A percentile compares a stretch with the other conserved stretches of the same genome.
phyloP scores from a whole-genome alignment of 176 grass and related monocot species.

The Oryza meyeriana region DNA sequence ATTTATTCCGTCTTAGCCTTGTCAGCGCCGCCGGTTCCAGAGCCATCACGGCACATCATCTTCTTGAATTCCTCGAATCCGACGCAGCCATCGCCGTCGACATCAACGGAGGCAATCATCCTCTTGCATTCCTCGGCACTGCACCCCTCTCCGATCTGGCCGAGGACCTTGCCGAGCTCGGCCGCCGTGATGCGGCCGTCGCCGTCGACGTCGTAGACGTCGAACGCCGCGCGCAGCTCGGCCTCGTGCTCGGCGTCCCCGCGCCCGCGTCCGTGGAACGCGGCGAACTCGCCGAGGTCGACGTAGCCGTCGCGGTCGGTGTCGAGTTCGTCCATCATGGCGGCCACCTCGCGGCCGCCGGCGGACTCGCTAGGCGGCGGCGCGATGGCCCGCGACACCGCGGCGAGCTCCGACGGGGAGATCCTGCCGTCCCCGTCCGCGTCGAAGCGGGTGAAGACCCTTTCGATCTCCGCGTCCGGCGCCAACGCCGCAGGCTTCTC shows the following conservation, averaged over 20 bases:
- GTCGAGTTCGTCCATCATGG: slow-evolving; percentile 92
- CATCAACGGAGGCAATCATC: slow-evolving; percentile 76
- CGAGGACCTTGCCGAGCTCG: slow-evolving; percentile 67
- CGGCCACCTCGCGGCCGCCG: slow-evolving; percentile 26
- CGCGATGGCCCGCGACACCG: slow-evolving; percentile 47
- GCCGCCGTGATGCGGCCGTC: slow-evolving; percentile 68
- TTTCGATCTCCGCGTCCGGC: slow-evolving; percentile 45
- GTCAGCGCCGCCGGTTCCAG: neutral
- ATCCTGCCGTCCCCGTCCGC: slow-evolving; percentile 82
- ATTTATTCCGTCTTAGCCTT: slow-evolving; percentile 38
- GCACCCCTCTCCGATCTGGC: slow-evolving; percentile 50
- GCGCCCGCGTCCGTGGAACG: slow-evolving; percentile 47
- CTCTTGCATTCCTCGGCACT: slow-evolving; percentile 52
- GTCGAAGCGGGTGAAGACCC: slow-evolving; percentile 80
- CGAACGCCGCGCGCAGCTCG: slow-evolving; percentile 71
- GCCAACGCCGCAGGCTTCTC: neutral
- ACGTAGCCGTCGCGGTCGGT: slow-evolving; percentile 70
- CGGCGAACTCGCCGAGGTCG: slow-evolving; percentile 66
- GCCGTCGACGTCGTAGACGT: slow-evolving; percentile 65
- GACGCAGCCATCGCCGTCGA: slow-evolving; percentile 76
- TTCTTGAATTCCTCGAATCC: slow-evolving; percentile 88
- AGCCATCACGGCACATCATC: slow-evolving; percentile 51
- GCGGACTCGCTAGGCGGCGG: slow-evolving; percentile 35
- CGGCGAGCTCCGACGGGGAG: slow-evolving; percentile 56
- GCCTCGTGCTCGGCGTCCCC: slow-evolving; percentile 26